Evolutionary conservation across 2,329 filamentous ascomycete species (phyloP), one percentile per base, ranked within the genome.

Genomic region (Diplodia mutila): DNA sequence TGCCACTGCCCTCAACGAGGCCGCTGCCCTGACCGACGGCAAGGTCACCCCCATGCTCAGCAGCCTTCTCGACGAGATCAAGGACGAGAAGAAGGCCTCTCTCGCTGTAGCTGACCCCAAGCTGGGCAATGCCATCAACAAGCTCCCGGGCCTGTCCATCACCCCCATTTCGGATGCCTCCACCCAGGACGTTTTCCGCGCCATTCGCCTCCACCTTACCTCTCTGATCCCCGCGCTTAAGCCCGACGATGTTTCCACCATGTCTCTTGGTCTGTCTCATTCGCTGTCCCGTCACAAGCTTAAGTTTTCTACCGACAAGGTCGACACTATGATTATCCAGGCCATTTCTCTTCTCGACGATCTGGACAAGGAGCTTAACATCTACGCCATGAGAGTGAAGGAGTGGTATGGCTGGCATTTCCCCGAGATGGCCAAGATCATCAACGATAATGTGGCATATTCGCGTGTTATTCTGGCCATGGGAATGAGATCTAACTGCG

Each of bases 351-450:
- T 97, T 63, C 86, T 99, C 55, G 95, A 99, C 78, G 95, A 99
- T 72, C 85, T 99, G 70, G 95, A 99, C 85, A 99, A 99, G 86
- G 95, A 99, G 82, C 85, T 99, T 71, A 99, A 99, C 85, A 95
- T 92, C 74, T 98, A 97, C 78, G 94, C 95, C 71, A 99, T 99
- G 95, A 88, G 95, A 80, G 93, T 97, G 70, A 98, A 98, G 89
- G 95, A 99, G 82, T 99, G 95, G 95, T 99, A 99, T 79, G 95
- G 95, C 76, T 99, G 95, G 95, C 95, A 98, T 82, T 99, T 98
- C 85, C 95, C 95, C 49, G 95, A 99, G 84, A 89, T 99, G 86
- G 94, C 92, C 77, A 94, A 94, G 83, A 97, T 97, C 77, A 87
- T 97, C 73, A 96, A 96, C 80, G 95, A 99, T 86, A 99, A 99